phyloP scores from a whole-genome alignment of 768 basidiomycete genomes.

The Podaxis sp. region DNA sequence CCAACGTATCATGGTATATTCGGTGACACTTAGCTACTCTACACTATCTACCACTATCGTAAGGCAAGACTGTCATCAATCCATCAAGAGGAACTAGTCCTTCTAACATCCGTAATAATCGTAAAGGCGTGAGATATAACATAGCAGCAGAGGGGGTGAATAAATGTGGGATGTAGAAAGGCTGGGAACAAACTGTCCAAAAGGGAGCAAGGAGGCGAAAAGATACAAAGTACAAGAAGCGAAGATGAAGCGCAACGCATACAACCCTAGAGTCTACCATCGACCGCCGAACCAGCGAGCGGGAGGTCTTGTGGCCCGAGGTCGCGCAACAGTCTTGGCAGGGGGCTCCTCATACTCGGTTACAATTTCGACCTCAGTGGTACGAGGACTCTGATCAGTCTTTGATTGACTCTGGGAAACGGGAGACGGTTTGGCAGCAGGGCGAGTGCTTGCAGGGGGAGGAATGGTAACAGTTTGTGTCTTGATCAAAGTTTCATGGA shows the following conservation, averaged over 20 bases:
- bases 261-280: constrained; percentile 42
- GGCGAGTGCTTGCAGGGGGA: constrained; percentile 76
- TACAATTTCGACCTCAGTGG: constrained; percentile 68
- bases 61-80: constrained; percentile 17
- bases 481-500: constrained; percentile 60
- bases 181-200: neutral
- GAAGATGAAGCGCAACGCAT: constrained; percentile 19
- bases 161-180: constrained; percentile 3
- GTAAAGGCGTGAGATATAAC: constrained; percentile 7
- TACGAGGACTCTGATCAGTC: constrained; percentile 65
- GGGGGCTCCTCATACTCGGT: constrained; percentile 54
- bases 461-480: constrained; percentile 71
- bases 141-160: neutral
- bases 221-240: constrained; percentile 25
- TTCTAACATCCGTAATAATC: constrained; percentile 14
- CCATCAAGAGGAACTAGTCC: constrained; percentile 16
- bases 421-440: constrained; percentile 71
- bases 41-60: constrained; percentile 37
- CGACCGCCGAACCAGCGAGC: constrained; percentile 59
- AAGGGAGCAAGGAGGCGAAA: constrained; percentile 12
- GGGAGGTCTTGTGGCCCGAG: constrained; percentile 40
- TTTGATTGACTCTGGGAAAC: constrained; percentile 58
- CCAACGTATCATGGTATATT: constrained; percentile 9
- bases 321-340: constrained; percentile 39
- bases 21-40: constrained; percentile 28